Evolutionary conservation across 257 asterid species (phyloP).

Genomic region (Marsdenia floribunda): DNA sequence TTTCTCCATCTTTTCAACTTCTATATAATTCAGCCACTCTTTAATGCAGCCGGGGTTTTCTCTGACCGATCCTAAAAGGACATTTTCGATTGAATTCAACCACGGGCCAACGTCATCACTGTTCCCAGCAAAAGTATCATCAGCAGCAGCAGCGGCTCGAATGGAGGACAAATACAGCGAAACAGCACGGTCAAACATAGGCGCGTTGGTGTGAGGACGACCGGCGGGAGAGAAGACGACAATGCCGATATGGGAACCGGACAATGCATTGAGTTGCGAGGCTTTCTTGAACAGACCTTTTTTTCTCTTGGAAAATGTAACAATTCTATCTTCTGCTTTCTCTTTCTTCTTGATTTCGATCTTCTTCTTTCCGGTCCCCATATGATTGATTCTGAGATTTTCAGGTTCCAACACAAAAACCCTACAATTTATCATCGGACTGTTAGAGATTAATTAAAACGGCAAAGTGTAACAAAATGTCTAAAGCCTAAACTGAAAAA

Average conservation of each 20-base stretch:
- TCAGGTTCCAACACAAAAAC: no score
- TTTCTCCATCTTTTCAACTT: background rate
- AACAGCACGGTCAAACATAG: background rate
- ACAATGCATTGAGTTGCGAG: background rate
- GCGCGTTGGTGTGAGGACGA: background rate
- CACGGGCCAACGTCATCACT: background rate
- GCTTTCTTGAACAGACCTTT: constrained; percentile 16
- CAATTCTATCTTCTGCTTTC: background rate
- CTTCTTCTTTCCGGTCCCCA: constrained; percentile 1
- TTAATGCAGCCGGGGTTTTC: background rate
- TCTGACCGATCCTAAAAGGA: background rate
- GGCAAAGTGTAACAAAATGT: no score
- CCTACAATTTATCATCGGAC: no score
- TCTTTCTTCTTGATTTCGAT: constrained; percentile 5
- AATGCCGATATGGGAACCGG: background rate
- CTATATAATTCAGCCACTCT: background rate
- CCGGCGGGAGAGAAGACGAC: constrained; percentile 2
- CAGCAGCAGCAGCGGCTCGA: background rate
- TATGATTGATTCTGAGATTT: no score
- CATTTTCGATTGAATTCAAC: background rate
- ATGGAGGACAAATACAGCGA: background rate
- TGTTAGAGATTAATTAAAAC: no score
- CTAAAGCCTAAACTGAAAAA: no score
- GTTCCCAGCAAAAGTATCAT: background rate
- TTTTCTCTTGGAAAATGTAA: constrained; percentile 12